A percentile compares a stretch with the other conserved stretches of the same genome.
These are phyloP conservation scores for Bromus sterilis DNA, from an alignment of 176 grass and related monocot species.

Conservation along the genomic window DNA sequence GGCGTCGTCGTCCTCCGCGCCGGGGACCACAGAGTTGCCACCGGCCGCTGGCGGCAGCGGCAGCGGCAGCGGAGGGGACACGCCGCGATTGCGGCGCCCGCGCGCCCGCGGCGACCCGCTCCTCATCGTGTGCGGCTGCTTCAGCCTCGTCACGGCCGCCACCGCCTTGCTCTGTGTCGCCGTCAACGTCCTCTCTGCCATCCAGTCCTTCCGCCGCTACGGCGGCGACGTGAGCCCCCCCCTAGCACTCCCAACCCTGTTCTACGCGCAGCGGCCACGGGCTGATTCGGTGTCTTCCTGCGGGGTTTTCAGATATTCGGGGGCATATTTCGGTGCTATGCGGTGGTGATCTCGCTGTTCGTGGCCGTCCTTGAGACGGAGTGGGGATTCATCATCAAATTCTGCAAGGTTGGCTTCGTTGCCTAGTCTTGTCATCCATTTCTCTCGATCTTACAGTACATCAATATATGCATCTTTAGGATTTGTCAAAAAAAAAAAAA, in stretches of 20 bases:
- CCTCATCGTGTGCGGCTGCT: constrained; percentile 81
- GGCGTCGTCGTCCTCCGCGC: neutral
- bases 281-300: neutral
- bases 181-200: constrained; percentile 74
- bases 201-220: constrained; percentile 49
- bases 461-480: neutral
- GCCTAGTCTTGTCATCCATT: neutral
- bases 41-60: neutral
- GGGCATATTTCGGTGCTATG: constrained; percentile 88
- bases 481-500: no score
- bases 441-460: neutral
- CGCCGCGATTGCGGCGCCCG: neutral
- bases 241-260: neutral
- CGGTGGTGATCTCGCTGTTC: constrained; percentile 63
- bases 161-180: constrained; percentile 64
- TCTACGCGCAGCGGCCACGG: neutral
- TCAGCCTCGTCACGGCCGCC: constrained; percentile 72
- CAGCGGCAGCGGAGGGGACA: constrained; percentile 20
- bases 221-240: constrained; percentile 34
- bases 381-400: constrained; percentile 65
- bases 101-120: constrained; percentile 48
- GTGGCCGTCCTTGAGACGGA: constrained; percentile 76
- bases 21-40: neutral
- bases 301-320: constrained; percentile 60
- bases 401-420: constrained; percentile 31